These are phyloP conservation scores for Yarrowia galli DNA, from an alignment of 1,139 yeast genomes.

Conservation along the genomic window DNA sequence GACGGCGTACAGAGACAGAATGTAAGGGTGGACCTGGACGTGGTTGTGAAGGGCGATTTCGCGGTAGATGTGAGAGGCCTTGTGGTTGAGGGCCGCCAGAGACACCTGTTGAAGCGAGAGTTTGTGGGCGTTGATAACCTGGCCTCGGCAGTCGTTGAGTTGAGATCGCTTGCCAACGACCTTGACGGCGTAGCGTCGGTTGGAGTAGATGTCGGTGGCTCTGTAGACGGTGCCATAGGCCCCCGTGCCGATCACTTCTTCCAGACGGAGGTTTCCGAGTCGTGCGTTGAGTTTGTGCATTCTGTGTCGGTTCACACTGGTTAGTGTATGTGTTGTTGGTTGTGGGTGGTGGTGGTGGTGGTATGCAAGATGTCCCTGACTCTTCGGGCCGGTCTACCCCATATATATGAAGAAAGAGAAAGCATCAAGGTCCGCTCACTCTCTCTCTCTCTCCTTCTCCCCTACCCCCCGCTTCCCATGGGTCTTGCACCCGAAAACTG, in stretches of 20 bases:
- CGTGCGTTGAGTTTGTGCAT: slow-evolving; percentile 37
- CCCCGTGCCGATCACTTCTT: slow-evolving; percentile 66
- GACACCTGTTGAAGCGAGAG: slow-evolving; percentile 32
- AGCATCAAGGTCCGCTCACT: background rate
- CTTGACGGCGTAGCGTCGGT: slow-evolving; percentile 71
- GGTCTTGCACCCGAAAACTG: slow-evolving; percentile 17
- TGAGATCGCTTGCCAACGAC: slow-evolving; percentile 62
- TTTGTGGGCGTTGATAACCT: slow-evolving; percentile 43
- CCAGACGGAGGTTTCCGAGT: slow-evolving; percentile 32
- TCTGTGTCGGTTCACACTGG: background rate
- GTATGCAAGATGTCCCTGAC: background rate
- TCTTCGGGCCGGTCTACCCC: background rate
- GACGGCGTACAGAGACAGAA: slow-evolving; percentile 79
- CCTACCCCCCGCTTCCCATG: background rate
- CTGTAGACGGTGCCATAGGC: slow-evolving; percentile 86
- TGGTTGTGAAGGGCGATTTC: slow-evolving; percentile 77
- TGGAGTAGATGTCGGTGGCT: slow-evolving; percentile 63
- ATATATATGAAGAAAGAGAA: background rate
- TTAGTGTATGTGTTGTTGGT: no score
- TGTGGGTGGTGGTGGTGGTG: no score
- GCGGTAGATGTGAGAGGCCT: slow-evolving; percentile 51
- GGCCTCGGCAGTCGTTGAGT: slow-evolving; percentile 34
- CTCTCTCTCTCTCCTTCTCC: no score
- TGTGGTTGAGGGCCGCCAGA: slow-evolving; percentile 41
- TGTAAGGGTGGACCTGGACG: slow-evolving; percentile 79